phyloP scores from a whole-genome alignment of 2,329 filamentous ascomycete species.

The Hypoxylon sp. region DNA sequence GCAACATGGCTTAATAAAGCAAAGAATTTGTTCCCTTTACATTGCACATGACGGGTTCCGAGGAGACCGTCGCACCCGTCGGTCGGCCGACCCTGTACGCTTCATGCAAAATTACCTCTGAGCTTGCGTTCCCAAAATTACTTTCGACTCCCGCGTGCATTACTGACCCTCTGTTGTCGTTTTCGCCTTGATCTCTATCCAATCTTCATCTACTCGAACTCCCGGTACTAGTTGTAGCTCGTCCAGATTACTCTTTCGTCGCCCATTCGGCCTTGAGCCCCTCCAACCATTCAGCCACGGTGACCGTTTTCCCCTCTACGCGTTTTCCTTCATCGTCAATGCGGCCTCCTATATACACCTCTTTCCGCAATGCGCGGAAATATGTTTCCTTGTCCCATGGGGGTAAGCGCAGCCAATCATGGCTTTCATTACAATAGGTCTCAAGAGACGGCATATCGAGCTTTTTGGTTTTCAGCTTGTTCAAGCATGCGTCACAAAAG shows the following conservation, averaged over 20 bases:
- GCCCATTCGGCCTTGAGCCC: slow-evolving; percentile 6
- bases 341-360: neutral
- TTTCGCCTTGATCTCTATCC: neutral
- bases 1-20: neutral
- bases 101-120: neutral
- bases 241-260: neutral
- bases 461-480: slow-evolving; percentile 1
- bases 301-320: neutral
- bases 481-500: slow-evolving; percentile 27
- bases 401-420: slow-evolving; percentile 17
- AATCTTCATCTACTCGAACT: neutral
- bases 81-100: neutral
- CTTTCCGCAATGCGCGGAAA: slow-evolving; percentile 4
- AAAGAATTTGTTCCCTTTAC: neutral
- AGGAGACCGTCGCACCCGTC: slow-evolving; percentile 14
- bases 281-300: slow-evolving; percentile 10
- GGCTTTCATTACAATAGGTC: slow-evolving; percentile 5
- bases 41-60: slow-evolving; percentile 8
- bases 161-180: neutral
- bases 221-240: neutral
- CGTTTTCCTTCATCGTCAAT: neutral
- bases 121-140: neutral
- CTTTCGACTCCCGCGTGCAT: neutral
- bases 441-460: slow-evolving; percentile 2
- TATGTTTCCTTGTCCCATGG: slow-evolving; percentile 18